These are phyloP conservation scores for Parafenestella ontariensis DNA, from an alignment of 2,329 filamentous ascomycete species.

Conservation along the genomic window DNA sequence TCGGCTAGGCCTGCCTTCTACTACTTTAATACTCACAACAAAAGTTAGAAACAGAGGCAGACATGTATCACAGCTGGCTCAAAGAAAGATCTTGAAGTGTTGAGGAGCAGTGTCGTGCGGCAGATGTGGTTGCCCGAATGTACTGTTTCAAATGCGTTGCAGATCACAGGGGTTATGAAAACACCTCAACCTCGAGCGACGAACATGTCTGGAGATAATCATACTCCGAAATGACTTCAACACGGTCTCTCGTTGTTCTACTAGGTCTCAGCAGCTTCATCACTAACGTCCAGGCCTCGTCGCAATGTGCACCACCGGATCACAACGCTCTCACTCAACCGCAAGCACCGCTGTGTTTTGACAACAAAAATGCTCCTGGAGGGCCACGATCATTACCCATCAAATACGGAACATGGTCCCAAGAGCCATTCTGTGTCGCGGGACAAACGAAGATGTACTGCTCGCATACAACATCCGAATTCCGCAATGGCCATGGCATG, in stretches of 20 bases:
- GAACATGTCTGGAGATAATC: slow-evolving; percentile 4
- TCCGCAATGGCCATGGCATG: slow-evolving; percentile 21
- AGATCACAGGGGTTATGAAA: slow-evolving; percentile 13
- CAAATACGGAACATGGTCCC: slow-evolving; percentile 18
- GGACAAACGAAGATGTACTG: slow-evolving; percentile 23
- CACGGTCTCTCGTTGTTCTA: slow-evolving; percentile 7
- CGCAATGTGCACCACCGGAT: slow-evolving; percentile 14
- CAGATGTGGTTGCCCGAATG: neutral
- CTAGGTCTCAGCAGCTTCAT: slow-evolving; percentile 5
- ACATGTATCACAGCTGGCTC: neutral
- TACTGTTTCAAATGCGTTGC: slow-evolving; percentile 30
- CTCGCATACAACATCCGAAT: slow-evolving; percentile 18
- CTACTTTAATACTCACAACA: neutral
- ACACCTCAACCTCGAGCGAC: slow-evolving; percentile 7
- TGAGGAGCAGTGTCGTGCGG: neutral
- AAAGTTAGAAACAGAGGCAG: neutral
- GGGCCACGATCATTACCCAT: neutral
- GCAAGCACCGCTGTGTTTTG: slow-evolving; percentile 15
- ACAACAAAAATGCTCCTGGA: neutral
- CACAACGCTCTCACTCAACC: slow-evolving; percentile 13
- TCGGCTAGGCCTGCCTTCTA: neutral
- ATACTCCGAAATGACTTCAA: slow-evolving; percentile 16
- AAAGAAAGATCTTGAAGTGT: neutral
- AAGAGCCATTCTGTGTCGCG: slow-evolving; percentile 20
- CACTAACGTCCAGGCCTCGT: slow-evolving; percentile 2